phyloP scores from a whole-genome alignment of 2,329 filamentous ascomycete species.

The Alternaria sp. region DNA sequence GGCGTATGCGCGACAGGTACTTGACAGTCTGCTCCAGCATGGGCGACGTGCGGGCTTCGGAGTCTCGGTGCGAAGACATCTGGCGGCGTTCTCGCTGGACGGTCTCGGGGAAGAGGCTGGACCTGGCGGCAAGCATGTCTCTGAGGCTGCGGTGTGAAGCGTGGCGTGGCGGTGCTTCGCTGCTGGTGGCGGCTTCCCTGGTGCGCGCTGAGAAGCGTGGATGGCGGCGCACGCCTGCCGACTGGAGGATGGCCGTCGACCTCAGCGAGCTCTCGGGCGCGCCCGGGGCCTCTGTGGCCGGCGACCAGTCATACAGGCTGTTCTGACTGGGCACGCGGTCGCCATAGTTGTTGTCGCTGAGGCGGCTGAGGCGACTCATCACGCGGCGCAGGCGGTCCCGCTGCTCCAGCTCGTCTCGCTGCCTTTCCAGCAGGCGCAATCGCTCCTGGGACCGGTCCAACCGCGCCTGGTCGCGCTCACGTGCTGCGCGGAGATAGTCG shows the following conservation, averaged over 20 bases:
- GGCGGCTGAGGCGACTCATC: conserved; percentile 54
- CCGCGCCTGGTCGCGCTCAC: conserved; percentile 36
- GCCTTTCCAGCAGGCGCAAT: conserved; percentile 40
- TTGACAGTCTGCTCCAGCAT: conserved; percentile 64
- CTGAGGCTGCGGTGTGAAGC: conserved; percentile 28
- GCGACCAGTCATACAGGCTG: conserved; percentile 67
- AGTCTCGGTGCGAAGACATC: conserved; percentile 10
- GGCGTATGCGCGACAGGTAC: conserved; percentile 66
- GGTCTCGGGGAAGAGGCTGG: conserved; percentile 18
- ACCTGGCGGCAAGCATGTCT: conserved; percentile 31
- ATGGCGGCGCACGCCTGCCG: conserved; percentile 43
- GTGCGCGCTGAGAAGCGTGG: conserved; percentile 48
- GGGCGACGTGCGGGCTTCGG: conserved; percentile 35
- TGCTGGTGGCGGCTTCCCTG: conserved; percentile 43
- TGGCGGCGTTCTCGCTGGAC: conserved; percentile 10
- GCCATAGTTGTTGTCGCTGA: conserved; percentile 56
- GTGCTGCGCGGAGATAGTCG: conserved; percentile 50
- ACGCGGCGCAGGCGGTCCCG: conserved; percentile 52
- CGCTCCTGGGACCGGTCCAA: conserved; percentile 26
- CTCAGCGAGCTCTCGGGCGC: conserved; percentile 43
- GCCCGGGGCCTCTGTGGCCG: conserved; percentile 47
- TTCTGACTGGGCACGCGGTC: conserved; percentile 61
- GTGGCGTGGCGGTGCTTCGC: conserved; percentile 39
- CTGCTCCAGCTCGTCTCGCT: conserved; percentile 49
- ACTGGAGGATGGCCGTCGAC: conserved; percentile 51